These are phyloP conservation scores for Coprinellus micaceus DNA, from an alignment of 768 basidiomycete species.

Conservation along the genomic window DNA sequence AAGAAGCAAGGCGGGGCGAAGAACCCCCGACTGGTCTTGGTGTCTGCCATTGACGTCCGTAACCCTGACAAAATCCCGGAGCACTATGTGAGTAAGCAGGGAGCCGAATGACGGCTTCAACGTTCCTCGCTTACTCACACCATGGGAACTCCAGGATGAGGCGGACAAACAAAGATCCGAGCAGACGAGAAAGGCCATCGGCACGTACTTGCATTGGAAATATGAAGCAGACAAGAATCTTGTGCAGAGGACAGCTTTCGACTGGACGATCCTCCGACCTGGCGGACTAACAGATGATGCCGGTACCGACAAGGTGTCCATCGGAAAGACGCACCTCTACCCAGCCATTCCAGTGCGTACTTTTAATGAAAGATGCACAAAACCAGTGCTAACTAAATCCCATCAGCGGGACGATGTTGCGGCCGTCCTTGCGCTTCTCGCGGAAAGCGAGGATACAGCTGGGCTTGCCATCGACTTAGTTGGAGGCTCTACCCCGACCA, in stretches of 20 bases:
- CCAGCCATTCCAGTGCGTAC: slow-evolving; percentile 46
- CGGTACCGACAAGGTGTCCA: slow-evolving; percentile 45
- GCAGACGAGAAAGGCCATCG: slow-evolving; percentile 41
- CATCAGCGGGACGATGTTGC: slow-evolving; percentile 59
- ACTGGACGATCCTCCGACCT: slow-evolving; percentile 68
- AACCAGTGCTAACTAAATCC: not conserved
- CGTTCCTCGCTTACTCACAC: not conserved
- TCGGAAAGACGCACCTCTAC: slow-evolving; percentile 53
- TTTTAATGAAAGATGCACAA: not conserved
- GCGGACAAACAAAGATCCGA: slow-evolving; percentile 43
- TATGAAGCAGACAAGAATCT: slow-evolving; percentile 50
- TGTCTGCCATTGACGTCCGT: slow-evolving; percentile 57
- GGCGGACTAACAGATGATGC: slow-evolving; percentile 49
- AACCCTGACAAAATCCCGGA: slow-evolving; percentile 45
- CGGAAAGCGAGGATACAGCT: slow-evolving; percentile 49
- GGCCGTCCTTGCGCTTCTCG: slow-evolving; percentile 39
- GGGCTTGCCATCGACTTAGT: slow-evolving; percentile 61
- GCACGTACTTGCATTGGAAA: slow-evolving; percentile 45
- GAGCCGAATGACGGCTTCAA: not conserved
- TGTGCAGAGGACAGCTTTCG: slow-evolving; percentile 47
- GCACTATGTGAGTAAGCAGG: slow-evolving; percentile 42
- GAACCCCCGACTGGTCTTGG: slow-evolving; percentile 54
- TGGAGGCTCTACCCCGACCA: slow-evolving; percentile 46
- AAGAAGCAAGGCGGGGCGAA: slow-evolving; percentile 21
- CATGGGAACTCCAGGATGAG: slow-evolving; percentile 31